Base-by-base conservation (phyloP, 106 monocot genomes). In the Phalaenopsis aphrodite region DNA sequence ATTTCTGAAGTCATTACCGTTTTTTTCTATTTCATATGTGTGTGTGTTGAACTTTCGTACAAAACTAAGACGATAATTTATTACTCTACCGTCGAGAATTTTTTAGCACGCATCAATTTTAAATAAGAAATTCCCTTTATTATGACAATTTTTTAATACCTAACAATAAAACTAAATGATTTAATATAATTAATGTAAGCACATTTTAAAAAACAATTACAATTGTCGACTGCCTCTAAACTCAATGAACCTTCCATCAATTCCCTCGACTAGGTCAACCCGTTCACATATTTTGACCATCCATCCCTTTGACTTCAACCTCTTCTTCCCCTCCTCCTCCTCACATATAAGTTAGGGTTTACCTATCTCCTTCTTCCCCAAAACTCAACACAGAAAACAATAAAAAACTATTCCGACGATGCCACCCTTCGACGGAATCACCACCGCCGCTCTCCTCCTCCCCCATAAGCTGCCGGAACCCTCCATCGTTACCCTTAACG, bases 401-500 rank as follows among this genome's bases (percentile, higher is more conserved):
- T 12, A 1, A 38, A 14, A 69, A 11, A 39, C 2, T 3, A 38
- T 4, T 36, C 12, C 4, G 45, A 39, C 74, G 41, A 79, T 79
- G 79, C 79, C 66, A 24, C 79, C 66, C 17, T 79, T 79, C 66
- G 42, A 58, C 43, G 64, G 61, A 45, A 7, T 45, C 11, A 19
- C 79, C 45, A 23, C 79, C 79, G 42, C 18, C 24, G 58, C 66
- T 21, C 5, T 55, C 42, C 15, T 10, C 64, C 10, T 6, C 46
- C 21, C 79, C 45, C 5, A 2, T 30, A 76, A 42, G 41, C 42
- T 15, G 7, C 66, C 41, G 19, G 61, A 42, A 17, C 8, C 78
- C 41, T 41, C 47, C 80, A 75, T 80, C 80, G 65, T 84, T 24
- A 85, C 87, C 74, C 75, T 90, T 45, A 90, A 90, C 81, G 90